Conservation (phyloP, 2,329 filamentous ascomycete genomes). For the Zymoseptoria passerinii region DNA sequence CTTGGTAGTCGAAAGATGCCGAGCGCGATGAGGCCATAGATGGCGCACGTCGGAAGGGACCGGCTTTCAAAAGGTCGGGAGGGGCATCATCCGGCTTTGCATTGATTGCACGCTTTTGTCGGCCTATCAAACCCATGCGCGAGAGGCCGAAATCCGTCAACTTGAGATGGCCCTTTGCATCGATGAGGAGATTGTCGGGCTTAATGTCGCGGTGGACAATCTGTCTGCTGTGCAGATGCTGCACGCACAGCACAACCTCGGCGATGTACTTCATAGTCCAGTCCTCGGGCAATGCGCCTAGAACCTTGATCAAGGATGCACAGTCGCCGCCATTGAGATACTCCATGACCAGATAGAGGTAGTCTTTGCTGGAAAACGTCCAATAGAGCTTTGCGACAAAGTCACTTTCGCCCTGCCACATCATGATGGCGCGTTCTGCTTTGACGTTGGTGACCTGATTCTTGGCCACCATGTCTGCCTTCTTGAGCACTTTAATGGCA, state of each 20-base stretch:
- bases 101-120: constrained; percentile 87
- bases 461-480: constrained; percentile 99
- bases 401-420: constrained; percentile 99
- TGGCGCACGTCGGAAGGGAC: constrained; percentile 75
- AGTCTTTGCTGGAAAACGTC: constrained; percentile 99
- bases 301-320: constrained; percentile 87
- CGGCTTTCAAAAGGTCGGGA: constrained; percentile 85
- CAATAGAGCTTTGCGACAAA: constrained; percentile 99
- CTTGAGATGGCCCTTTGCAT: constrained; percentile 92
- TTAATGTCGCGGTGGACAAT: constrained; percentile 97
- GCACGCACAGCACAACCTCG: constrained; percentile 92
- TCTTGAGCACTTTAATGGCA: constrained; percentile 96
- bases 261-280: constrained; percentile 98
- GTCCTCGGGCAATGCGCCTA: constrained; percentile 86
- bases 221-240: constrained; percentile 86
- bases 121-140: constrained; percentile 90
- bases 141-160: constrained; percentile 96
- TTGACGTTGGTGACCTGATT: constrained; percentile 99
- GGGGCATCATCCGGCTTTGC: constrained; percentile 70
- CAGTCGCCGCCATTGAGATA: constrained; percentile 97
- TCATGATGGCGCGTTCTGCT: constrained; percentile 98
- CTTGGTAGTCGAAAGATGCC: constrained; percentile 83
- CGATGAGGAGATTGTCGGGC: constrained; percentile 93
- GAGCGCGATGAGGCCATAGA: constrained; percentile 88
- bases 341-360: constrained; percentile 97